Base-by-base conservation (phyloP, 768 basidiomycete genomes). In the Lactifluus rugatus region DNA sequence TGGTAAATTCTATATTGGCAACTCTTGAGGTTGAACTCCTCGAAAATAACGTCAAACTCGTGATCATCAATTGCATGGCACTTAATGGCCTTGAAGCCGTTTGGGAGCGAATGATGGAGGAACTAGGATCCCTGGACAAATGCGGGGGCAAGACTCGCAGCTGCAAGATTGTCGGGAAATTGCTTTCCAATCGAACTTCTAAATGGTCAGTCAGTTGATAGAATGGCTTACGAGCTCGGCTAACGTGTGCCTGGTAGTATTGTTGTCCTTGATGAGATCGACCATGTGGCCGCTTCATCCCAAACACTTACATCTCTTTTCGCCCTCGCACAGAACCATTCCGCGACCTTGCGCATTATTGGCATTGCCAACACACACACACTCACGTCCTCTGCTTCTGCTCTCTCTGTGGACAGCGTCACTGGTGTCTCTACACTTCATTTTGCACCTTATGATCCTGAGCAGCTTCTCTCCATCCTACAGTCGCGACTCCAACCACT, bases 351-450 rank as follows among this genome's bases (percentile, higher is more conserved):
- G 56, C 82, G 89, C 48, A 64, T 92, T 41, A 83, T 93, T 64
- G 89, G 87, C 37, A 92, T 94, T 67, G 89, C 91, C 41, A 94
- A 94, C 66, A 89, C 87, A 2, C 91, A 93, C 65, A 91, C 89
- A 5, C 80, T 94, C 25, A 84, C 86, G 1, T 78, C 83, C 2
- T 76, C 82, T 0, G 64, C 65, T 14, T 66, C 72, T 9, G 73
- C 75, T 0, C 59, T 75, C 66, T 58, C 75, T 11, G 65, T 71
- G 10, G 61, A 66, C 11, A 64, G 70, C 10, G 44, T 67, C 13
- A 61, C 49, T 3, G 63, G 67, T 17, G 79, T 85, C 23, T 71
- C 74, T 25, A 91, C 89, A 1, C 71, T 92, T 36, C 89, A 92
- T 67, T 93, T 93, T 66, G 74, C 83, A 19, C 88, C 91, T 0